phyloP scores from a whole-genome alignment of 768 basidiomycete genomes.

The Lactarius hengduanensis region DNA sequence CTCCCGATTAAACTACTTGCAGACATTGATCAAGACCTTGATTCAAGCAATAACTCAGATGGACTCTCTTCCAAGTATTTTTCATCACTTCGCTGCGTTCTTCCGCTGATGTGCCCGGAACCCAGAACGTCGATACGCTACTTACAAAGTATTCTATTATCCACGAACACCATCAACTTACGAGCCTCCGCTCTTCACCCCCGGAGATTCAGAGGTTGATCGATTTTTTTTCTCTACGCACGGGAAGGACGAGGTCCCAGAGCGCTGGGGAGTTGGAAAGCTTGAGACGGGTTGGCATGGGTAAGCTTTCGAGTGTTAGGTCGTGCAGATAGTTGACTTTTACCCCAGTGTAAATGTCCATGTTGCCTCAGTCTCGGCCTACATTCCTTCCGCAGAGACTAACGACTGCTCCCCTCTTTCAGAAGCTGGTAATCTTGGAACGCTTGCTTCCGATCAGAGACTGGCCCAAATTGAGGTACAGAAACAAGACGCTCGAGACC shows the following conservation, averaged over 20 bases:
- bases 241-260: conserved; percentile 65
- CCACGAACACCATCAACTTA: conserved; percentile 78
- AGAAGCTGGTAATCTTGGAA: conserved; percentile 47
- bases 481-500: conserved; percentile 54
- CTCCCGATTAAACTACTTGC: conserved; percentile 6
- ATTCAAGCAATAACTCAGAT: conserved; percentile 78
- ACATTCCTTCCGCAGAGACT: conserved; percentile 65
- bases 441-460: conserved; percentile 41
- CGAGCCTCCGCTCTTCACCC: conserved; percentile 76
- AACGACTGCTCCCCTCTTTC: conserved; percentile 44
- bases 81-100: not conserved
- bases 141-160: conserved; percentile 85
- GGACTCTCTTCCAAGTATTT: conserved; percentile 73
- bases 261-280: conserved; percentile 65
- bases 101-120: conserved; percentile 9
- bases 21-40: conserved; percentile 76
- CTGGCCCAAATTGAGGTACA: conserved; percentile 59
- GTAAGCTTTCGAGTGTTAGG: conserved; percentile 39
- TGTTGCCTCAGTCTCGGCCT: conserved; percentile 70
- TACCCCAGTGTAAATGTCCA: conserved; percentile 62
- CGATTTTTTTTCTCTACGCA: conserved; percentile 85
- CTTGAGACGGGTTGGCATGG: conserved; percentile 72
- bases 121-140: conserved; percentile 80
- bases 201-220: conserved; percentile 69
- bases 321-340: conserved; percentile 6